These are phyloP conservation scores for Endotrypanum monterogeii DNA, from an alignment of 208 protist species.

Conservation along the genomic window DNA sequence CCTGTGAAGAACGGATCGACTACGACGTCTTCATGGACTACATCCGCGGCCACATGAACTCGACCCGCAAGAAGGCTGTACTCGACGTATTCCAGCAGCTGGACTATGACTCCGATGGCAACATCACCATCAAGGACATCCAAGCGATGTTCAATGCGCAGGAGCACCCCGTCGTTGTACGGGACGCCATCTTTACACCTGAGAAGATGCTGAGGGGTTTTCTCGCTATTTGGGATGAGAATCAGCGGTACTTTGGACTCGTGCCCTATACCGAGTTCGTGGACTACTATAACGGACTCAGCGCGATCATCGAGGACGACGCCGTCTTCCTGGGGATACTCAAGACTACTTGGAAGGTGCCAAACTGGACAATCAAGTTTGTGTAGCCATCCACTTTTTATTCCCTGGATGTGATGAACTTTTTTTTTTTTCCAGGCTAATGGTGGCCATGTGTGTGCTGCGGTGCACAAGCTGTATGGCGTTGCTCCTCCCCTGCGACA, in stretches of 20 bases:
- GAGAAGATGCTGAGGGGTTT: constrained; percentile 88
- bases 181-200: constrained; percentile 65
- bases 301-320: constrained; percentile 86
- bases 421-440: background rate
- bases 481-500: background rate
- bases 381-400: constrained; percentile 8
- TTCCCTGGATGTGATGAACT: background rate
- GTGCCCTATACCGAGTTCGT: constrained; percentile 88
- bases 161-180: constrained; percentile 80
- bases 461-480: background rate
- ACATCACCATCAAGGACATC: constrained; percentile 80
- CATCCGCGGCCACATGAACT: constrained; percentile 85
- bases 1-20: constrained; percentile 46
- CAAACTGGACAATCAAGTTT: constrained; percentile 41
- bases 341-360: constrained; percentile 84
- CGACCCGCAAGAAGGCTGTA: constrained; percentile 79
- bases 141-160: constrained; percentile 80
- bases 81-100: constrained; percentile 72
- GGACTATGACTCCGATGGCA: constrained; percentile 85
- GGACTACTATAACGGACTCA: constrained; percentile 94
- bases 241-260: constrained; percentile 72
- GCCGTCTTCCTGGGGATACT: constrained; percentile 83
- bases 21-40: constrained; percentile 90
- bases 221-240: constrained; percentile 85
- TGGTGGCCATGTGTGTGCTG: background rate